Evolutionary conservation across 2,329 filamentous ascomycete species (phyloP), one percentile per base, ranked within the genome.

Genomic region (Dichotomopilus funicola): DNA sequence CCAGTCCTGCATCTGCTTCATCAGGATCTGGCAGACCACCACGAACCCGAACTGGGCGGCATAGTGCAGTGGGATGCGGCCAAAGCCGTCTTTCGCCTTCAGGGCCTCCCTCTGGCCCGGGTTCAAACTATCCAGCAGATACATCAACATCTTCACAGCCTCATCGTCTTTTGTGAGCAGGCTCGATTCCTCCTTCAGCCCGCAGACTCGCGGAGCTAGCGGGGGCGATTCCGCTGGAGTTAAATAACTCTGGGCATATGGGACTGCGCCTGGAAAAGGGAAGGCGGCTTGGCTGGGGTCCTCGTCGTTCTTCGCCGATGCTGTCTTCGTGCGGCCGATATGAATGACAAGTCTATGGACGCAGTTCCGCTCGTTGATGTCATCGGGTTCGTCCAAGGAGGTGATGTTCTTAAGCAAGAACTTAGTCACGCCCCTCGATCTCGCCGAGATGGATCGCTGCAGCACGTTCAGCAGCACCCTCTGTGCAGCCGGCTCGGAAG

Each of bases 31-130:
- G 66, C 90, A 96, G 8, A 96, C 86, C n/a, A 90, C 82, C 3
- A 94, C 88, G 64, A 96, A 91, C 2, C 94, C 94, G 67, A 95
- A 96, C 68, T 97, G 91, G 0, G 94, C 92, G 2, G 91, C 91
- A 67, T 96, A 96, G 69, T 97, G 92, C 9, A 97, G 77, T 1
- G 92, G 91, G 11, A 92, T 79, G 4, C 92, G 87, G 2, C 90
- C 91, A 58, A 92, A 88, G 0, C 84, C 79, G 71, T 97, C 92
- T 57, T 80, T 83, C 10, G 81, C 80, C 49, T 80, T 75, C 9
- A 97, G 74, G 0, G 87, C 86, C 10, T 69, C 61, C 9, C 86
- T 82, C 63, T 97, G 92, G 8, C 80, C 74, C 0, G 80, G 77
- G 9, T 76, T 80, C 6, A 99, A 77, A 34, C 78, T 76, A 47